A percentile compares a stretch with the other conserved stretches of the same genome.
These are phyloP conservation scores for Talaromyces piceae DNA, from an alignment of 2,329 filamentous ascomycete species.

Conservation along the genomic window DNA sequence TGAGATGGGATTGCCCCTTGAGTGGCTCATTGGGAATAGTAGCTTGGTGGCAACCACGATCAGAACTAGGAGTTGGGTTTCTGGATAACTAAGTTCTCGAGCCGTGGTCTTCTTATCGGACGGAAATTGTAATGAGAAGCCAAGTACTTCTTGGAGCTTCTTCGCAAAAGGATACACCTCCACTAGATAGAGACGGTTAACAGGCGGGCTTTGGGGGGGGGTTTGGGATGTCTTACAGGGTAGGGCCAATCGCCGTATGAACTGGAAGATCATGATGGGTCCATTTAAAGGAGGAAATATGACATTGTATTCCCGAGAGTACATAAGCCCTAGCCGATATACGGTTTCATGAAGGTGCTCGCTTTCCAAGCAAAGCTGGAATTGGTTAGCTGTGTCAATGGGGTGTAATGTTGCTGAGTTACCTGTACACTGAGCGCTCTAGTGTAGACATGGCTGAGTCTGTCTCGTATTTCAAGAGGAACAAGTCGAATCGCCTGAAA, in stretches of 20 bases:
- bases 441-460: constrained; percentile 36
- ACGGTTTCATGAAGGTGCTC: constrained; percentile 59
- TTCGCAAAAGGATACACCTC: constrained; percentile 47
- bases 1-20: constrained; percentile 44
- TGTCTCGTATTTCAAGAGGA: constrained; percentile 38
- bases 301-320: constrained; percentile 61
- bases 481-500: constrained; percentile 50
- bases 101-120: constrained; percentile 32
- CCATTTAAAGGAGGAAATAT: constrained; percentile 65
- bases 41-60: constrained; percentile 72
- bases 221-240: constrained; percentile 52
- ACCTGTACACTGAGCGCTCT: constrained; percentile 34
- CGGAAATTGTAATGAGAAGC: constrained; percentile 52
- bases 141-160: constrained; percentile 47
- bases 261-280: constrained; percentile 60
- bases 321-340: constrained; percentile 55
- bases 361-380: constrained; percentile 22
- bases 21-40: constrained; percentile 63
- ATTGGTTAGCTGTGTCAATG: too few relatives aligned
- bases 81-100: constrained; percentile 55
- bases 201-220: neutral
- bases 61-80: constrained; percentile 63
- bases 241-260: constrained; percentile 63
- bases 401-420: constrained; percentile 8
- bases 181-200: constrained; percentile 13